phyloP scores from a whole-genome alignment of 495 filamentous ascomycete genomes.

The Neurospora africana region DNA sequence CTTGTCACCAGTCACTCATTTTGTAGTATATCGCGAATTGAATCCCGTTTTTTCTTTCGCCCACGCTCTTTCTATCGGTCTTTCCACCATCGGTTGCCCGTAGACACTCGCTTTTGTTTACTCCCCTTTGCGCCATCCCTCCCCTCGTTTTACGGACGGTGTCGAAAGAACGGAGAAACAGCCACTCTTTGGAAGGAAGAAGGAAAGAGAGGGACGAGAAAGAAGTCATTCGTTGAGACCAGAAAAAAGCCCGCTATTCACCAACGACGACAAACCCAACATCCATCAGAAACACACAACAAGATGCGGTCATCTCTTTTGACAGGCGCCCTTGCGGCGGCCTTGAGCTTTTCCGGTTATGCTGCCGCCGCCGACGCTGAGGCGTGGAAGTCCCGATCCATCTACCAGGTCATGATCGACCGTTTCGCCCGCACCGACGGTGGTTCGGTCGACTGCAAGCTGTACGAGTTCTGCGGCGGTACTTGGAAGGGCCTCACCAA shows the following conservation, averaged over 20 bases:
- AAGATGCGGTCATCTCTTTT: constrained; percentile 17
- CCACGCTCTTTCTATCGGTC: neutral
- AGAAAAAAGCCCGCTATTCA: neutral
- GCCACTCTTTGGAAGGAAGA: constrained; percentile 12
- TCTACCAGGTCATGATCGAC: constrained; percentile 70
- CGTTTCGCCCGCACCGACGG: constrained; percentile 55
- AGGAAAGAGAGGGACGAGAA: constrained; percentile 1
- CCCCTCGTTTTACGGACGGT: neutral
- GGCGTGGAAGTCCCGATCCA: constrained; percentile 52
- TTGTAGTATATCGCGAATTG: neutral
- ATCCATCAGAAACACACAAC: neutral
- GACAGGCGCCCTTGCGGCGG: constrained; percentile 10
- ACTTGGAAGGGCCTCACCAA: constrained; percentile 41
- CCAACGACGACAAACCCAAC: neutral
- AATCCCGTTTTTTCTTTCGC: neutral
- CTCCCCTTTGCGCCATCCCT: neutral
- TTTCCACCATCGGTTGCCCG: neutral
- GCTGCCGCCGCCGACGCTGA: constrained; percentile 19
- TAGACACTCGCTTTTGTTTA: neutral
- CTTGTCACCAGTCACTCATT: neutral
- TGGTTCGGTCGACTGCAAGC: constrained; percentile 45
- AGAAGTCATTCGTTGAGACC: neutral
- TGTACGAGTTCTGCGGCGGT: constrained; percentile 59
- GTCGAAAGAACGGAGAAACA: neutral
- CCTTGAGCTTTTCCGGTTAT: constrained; percentile 17